Percentiles rank a stretch among this genome's conserved stretches.
Evolutionary conservation across 306 rosid species (phyloP).

Genomic region (Prunus kanzakura): DNA sequence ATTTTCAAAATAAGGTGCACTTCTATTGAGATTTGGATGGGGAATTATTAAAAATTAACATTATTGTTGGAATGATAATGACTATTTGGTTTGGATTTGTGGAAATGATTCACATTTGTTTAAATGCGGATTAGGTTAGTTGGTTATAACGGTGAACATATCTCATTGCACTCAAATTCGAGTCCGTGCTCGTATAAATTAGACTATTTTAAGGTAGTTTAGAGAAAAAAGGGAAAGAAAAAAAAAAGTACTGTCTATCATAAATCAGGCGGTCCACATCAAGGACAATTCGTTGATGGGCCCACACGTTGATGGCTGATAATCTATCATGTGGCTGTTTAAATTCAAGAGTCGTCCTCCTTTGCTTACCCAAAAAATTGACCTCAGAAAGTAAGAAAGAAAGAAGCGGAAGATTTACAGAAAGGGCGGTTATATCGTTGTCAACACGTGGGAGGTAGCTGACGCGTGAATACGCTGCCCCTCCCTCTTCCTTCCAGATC

Average conservation of each 20-base stretch:
- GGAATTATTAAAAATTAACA: too few species aligned
- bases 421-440: slow-evolving; percentile 14
- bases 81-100: too few species aligned
- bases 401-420: background rate
- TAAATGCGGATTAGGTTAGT: too few species aligned
- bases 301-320: background rate
- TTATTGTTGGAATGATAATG: too few species aligned
- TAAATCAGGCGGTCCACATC: slow-evolving; percentile 8
- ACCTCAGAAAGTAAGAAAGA: background rate
- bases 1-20: background rate
- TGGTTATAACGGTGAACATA: too few species aligned
- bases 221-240: too few species aligned
- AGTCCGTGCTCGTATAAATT: too few species aligned
- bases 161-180: too few species aligned
- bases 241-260: background rate
- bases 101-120: too few species aligned
- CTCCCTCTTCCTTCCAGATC: background rate
- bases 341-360: slow-evolving; percentile 11
- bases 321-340: slow-evolving; percentile 1
- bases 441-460: slow-evolving; percentile 39
- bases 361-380: slow-evolving; percentile 9
- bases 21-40: too few species aligned
- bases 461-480: slow-evolving; percentile 27
- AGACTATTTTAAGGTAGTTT: too few species aligned
- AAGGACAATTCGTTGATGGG: background rate